Evolutionary conservation across 2,329 filamentous ascomycete genomes (phyloP).

Genomic region (Pestalotiopsis sp.): DNA sequence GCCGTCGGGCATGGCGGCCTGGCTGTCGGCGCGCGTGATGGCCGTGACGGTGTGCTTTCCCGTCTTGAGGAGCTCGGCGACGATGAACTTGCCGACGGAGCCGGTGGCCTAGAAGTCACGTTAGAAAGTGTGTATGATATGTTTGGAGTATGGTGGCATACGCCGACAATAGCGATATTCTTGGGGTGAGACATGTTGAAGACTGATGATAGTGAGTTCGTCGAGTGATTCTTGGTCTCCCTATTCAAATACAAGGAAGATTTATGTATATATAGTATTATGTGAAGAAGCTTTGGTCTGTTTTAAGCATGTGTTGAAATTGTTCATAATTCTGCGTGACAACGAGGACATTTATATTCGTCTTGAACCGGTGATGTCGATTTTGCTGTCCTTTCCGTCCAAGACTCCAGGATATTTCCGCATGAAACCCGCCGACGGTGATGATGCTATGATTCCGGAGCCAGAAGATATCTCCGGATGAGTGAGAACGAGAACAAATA

Average conservation of each 20-base stretch:
- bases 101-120: slow-evolving; percentile 42
- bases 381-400: not conserved
- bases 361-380: not conserved
- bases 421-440: not conserved
- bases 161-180: slow-evolving; percentile 50
- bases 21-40: slow-evolving; percentile 47
- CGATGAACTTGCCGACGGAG: slow-evolving; percentile 40
- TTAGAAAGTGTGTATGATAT: not conserved
- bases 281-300: no score
- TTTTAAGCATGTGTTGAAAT: no score
- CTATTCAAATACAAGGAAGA: no score
- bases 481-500: no score
- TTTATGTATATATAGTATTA: no score
- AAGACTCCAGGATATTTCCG: not conserved
- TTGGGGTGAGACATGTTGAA: slow-evolving; percentile 29
- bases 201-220: not conserved
- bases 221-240: not conserved
- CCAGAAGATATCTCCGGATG: not conserved
- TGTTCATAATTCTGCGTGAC: no score
- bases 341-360: not conserved
- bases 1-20: slow-evolving; percentile 43
- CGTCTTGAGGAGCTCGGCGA: slow-evolving; percentile 43
- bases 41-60: slow-evolving; percentile 56
- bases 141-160: slow-evolving; percentile 32
- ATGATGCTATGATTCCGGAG: not conserved